A percentile compares a stretch with the other conserved stretches of the same genome.
Conservation (phyloP, 2,329 filamentous ascomycete genomes). For the Cordyceps farinosa region DNA sequence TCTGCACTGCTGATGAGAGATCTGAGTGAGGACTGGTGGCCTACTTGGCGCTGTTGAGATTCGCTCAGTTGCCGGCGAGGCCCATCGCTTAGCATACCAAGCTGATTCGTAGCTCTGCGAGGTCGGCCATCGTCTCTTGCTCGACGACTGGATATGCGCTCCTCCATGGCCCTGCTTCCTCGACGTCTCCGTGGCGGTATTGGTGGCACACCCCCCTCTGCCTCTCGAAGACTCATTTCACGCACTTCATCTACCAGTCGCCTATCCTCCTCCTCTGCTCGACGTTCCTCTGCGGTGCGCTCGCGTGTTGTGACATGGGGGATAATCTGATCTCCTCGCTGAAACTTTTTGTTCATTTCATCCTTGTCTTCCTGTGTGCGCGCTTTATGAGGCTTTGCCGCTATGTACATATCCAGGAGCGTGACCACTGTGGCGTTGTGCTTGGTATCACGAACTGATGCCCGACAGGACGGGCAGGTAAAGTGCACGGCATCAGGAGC, state of each 20-base stretch:
- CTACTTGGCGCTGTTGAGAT: slow-evolving; percentile 59
- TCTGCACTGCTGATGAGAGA: slow-evolving; percentile 80
- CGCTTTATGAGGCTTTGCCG: slow-evolving; percentile 71
- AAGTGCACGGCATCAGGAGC: slow-evolving; percentile 53
- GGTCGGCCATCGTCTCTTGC: slow-evolving; percentile 35
- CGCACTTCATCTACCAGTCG: slow-evolving; percentile 68
- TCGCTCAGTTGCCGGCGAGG: slow-evolving; percentile 40
- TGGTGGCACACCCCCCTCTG: slow-evolving; percentile 46
- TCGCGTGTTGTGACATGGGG: slow-evolving; percentile 54
- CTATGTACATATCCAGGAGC: slow-evolving; percentile 81
- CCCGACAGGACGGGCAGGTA: slow-evolving; percentile 91
- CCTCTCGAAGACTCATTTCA: slow-evolving; percentile 69
- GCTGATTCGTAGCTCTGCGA: slow-evolving; percentile 34
- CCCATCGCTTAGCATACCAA: slow-evolving; percentile 35
- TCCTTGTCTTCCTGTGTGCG: slow-evolving; percentile 69
- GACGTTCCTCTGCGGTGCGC: slow-evolving; percentile 50
- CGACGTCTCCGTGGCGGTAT: neutral
- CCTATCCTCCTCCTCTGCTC: slow-evolving; percentile 63
- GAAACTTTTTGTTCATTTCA: slow-evolving; percentile 73
- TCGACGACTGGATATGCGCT: slow-evolving; percentile 29
- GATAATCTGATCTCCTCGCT: slow-evolving; percentile 75
- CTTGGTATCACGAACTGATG: slow-evolving; percentile 77
- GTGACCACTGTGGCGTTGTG: slow-evolving; percentile 90
- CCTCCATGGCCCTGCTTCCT: slow-evolving; percentile 24
- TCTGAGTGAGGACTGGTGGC: slow-evolving; percentile 85